Evolutionary conservation across 208 protist species (phyloP), one percentile per base, ranked within the genome.

Genomic region (Trypanosoma melophagium): DNA sequence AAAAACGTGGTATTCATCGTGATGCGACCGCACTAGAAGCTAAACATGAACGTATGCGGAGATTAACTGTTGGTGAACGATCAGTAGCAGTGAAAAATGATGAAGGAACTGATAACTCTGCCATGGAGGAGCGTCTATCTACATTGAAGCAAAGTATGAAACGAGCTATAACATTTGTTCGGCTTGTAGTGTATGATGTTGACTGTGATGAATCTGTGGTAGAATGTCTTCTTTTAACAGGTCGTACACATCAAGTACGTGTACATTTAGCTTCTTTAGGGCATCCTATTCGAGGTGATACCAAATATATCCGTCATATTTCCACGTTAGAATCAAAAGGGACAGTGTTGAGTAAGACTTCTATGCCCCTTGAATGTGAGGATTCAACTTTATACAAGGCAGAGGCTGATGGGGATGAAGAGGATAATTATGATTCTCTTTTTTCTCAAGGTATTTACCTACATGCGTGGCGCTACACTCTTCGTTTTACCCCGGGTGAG

Each of bases 201-300:
- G 53, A 7, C 0, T 28, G 22, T 0, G 56, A 93, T 40, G 53
- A 83, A 52, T 86, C 83, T 52, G 72, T 97, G 25, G 67, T 97
- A 35, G 71, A 72, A 55, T 95, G 88, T 58, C 66, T 76, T 28
- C 83, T 96, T 12, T 66, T 94, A 12, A 97, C 93, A 3, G 95
- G 95, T 24, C 79, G 95, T 44, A 97, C 95, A 13, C 95, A 98
- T 71, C 95, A 98, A 68, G 84, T 98, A 24, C 81, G 95, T 22
- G 88, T 97, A n/a, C 95, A 98, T 68, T 71, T 97, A 9, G 74
- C 84, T 40, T 77, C 78, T 12, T 61, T 98, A 0, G 92, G 93
- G 0, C 84, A 94, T 60, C 93, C 95, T 0, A 97, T 98, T 42
- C 70, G 85, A 22, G 74, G 72, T 9, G 95, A 98, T 64, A 19